Conservation (phyloP, 768 basidiomycete species). For the Tulasnella sp. region DNA sequence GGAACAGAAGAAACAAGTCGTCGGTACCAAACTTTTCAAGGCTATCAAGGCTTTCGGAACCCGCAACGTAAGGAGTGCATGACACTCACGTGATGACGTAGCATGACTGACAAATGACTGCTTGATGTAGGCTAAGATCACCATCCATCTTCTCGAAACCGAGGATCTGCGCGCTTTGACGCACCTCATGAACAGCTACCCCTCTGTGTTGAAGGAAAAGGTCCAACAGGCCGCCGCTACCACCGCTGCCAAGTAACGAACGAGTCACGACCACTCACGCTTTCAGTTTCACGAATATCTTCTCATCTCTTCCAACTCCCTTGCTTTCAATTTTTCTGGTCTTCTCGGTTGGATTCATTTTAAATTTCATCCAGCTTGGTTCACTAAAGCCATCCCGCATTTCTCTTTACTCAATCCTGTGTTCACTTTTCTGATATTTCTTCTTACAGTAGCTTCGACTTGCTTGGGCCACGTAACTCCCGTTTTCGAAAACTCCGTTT, state of each 20-base stretch:
- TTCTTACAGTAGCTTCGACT: background rate
- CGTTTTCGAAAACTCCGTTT: background rate
- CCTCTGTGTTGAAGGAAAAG: conserved; percentile 77
- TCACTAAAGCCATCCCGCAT: conserved; percentile 2
- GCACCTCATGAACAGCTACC: conserved; percentile 84
- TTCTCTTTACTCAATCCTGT: background rate
- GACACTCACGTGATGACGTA: background rate
- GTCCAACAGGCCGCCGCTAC: conserved; percentile 28
- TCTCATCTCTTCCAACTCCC: background rate
- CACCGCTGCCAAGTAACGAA: conserved; percentile 20
- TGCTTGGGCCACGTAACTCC: conserved; percentile 9
- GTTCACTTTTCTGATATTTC: background rate
- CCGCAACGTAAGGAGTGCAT: conserved; percentile 19
- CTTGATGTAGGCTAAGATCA: conserved; percentile 64
- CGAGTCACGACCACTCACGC: background rate
- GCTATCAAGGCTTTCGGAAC: conserved; percentile 72
- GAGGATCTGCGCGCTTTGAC: conserved; percentile 81
- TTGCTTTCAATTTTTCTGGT: background rate
- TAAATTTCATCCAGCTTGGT: conserved; percentile 2
- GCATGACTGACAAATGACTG: conserved; percentile 14
- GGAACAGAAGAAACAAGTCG: conserved; percentile 66
- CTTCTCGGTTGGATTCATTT: background rate
- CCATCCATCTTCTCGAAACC: conserved; percentile 74
- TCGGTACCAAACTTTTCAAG: conserved; percentile 74
- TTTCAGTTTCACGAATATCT: background rate